Conservation (phyloP, 768 basidiomycete genomes). For the Amanita rubescens region DNA sequence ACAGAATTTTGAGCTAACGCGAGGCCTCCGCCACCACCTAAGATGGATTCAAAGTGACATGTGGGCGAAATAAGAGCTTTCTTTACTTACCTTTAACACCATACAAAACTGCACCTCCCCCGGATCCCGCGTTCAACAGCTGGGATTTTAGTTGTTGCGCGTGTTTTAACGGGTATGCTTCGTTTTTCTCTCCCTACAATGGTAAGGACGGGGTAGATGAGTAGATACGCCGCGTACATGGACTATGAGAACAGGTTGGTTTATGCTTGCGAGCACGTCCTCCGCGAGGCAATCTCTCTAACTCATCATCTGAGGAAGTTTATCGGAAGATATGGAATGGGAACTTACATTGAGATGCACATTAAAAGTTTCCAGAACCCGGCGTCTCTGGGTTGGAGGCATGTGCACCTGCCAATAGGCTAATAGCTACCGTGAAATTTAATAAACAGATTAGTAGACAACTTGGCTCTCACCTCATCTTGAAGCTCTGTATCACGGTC, state of each 20-base stretch:
- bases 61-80: background rate
- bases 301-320: background rate
- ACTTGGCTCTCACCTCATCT: constrained; percentile 49
- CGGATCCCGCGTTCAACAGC: constrained; percentile 42
- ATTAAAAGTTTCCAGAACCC: constrained; percentile 45
- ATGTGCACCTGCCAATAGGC: constrained; percentile 52
- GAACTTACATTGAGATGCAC: constrained; percentile 52
- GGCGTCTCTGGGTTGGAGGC: constrained; percentile 47
- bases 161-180: constrained; percentile 43
- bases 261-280: constrained; percentile 44
- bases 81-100: constrained; percentile 50
- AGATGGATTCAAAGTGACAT: background rate
- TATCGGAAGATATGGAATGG: background rate
- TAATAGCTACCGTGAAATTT: constrained; percentile 41
- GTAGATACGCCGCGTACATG: constrained; percentile 37
- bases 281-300: constrained; percentile 45
- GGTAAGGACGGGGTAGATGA: background rate
- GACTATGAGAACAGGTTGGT: constrained; percentile 59
- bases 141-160: constrained; percentile 47
- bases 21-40: constrained; percentile 51
- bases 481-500: constrained; percentile 47
- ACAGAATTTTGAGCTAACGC: constrained; percentile 48
- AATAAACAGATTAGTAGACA: background rate
- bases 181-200: constrained; percentile 52
- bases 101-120: constrained; percentile 44